Evolutionary conservation across 768 basidiomycete species (phyloP), one percentile per base, ranked within the genome.

Genomic region (Collybia nuda): DNA sequence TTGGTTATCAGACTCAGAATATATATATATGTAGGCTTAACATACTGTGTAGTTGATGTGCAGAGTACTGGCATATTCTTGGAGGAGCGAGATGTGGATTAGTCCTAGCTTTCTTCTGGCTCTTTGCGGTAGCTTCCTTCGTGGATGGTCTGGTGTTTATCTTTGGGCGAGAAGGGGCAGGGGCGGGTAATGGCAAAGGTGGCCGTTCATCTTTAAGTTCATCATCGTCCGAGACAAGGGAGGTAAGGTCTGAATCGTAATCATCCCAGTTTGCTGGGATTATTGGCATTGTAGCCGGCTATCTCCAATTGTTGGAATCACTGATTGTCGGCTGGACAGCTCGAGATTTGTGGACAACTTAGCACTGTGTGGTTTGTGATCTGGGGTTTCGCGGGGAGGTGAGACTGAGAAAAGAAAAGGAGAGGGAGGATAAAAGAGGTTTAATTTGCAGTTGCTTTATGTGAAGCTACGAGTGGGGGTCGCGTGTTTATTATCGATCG

Each of bases 231-330:
- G 65, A 67, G 3, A 73, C 73, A 29, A 79, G 57, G 39, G 79
- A 78, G 17, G 78, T 79, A 38, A 80, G 62, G 46, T 78, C 76
- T 3, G 79, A 80, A 23, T 69, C 69, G 36, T 58, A 53, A 38
- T 76, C 73, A 48, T 40, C 40, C 21, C 21, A 19, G 40, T 41
- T 21, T 19, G 40, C 40, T 19, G 24, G 40, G 21, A 19, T 26
- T 41, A 26, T 18, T 9, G 40, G 24, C 21, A 22, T 22, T 9
- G n/a, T 22, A 5, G 40, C 14, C 22, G 22, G 39, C 22, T 14
- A 18, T 14, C 39, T 40, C 22, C 22, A 22, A 17, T 41, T 41
- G 21, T 21, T 41, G 40, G 40, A 19, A 41, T 32, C 32, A 32
- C 32, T 32, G 32, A 26, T 9, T 41, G 9, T 19, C 14, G 18